Conservation (phyloP, 2,329 filamentous ascomycete genomes). For the Aspergillus amoenus region DNA sequence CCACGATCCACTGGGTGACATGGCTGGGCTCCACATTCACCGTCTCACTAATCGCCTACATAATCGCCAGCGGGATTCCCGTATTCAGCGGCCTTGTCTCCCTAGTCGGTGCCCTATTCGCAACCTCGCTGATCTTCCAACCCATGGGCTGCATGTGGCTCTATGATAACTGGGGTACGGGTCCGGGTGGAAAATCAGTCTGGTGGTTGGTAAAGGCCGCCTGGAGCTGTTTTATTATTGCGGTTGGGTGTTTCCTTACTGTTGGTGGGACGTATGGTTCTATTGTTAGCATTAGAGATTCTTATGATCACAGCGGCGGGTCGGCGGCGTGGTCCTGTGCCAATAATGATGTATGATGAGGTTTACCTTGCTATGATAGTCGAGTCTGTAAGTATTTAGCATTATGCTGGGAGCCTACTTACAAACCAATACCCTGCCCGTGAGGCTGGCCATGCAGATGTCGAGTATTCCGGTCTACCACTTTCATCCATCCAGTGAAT, state of each 20-base stretch:
- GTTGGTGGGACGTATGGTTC: conserved; percentile 2
- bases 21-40: conserved; percentile 58
- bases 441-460: too few relatives aligned
- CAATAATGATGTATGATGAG: not conserved
- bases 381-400: too few relatives aligned
- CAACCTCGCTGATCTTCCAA: not conserved
- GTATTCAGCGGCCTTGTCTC: conserved; percentile 60
- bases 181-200: not conserved
- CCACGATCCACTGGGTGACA: conserved; percentile 48
- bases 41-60: conserved; percentile 61
- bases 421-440: too few relatives aligned
- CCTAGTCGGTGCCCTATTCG: conserved; percentile 32
- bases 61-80: conserved; percentile 68
- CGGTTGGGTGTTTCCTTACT: not conserved
- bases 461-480: too few relatives aligned
- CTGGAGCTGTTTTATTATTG: conserved; percentile 45
- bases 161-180: conserved; percentile 5
- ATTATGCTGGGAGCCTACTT: too few relatives aligned
- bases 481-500: too few relatives aligned
- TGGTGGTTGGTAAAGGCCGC: conserved; percentile 30
- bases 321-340: not conserved
- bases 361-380: too few relatives aligned
- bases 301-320: not conserved
- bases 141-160: conserved; percentile 7
- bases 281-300: not conserved